phyloP scores from a whole-genome alignment of 2,329 filamentous ascomycete species.

The Fusarium pseudonygamai region DNA sequence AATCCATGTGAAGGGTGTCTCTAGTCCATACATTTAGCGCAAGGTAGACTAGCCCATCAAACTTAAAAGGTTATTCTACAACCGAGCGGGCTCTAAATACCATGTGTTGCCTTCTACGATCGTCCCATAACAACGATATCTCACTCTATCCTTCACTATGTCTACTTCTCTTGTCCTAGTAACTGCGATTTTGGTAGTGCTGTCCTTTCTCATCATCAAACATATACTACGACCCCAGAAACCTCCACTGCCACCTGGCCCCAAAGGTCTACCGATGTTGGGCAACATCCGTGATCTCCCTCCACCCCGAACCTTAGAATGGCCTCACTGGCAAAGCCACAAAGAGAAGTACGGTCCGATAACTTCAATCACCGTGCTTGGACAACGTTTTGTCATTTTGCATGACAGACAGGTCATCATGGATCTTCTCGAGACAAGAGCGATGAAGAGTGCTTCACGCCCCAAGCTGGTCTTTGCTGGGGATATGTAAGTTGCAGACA shows the following conservation, averaged over 20 bases:
- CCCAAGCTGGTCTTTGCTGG: constrained; percentile 6
- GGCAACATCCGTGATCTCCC: constrained; percentile 61
- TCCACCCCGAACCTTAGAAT: constrained; percentile 44
- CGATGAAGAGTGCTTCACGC: constrained; percentile 9
- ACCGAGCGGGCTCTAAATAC: accelerated
- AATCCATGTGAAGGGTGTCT: neutral
- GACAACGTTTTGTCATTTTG: constrained; percentile 51
- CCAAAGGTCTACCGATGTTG: constrained; percentile 56
- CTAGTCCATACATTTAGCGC: neutral
- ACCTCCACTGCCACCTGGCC: constrained; percentile 54
- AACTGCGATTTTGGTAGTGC: neutral
- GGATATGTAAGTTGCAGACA: neutral
- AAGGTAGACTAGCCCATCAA: neutral
- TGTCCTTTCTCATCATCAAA: neutral
- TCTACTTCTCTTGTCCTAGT: accelerated
- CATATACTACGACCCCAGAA: accelerated
- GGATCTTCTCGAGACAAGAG: constrained; percentile 22
- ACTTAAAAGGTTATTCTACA: neutral
- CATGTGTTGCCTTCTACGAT: too few relatives aligned
- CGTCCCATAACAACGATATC: too few relatives aligned
- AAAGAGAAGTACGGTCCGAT: constrained; percentile 49
- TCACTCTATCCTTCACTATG: accelerated
- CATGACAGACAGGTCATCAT: constrained; percentile 48
- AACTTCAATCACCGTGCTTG: constrained; percentile 51
- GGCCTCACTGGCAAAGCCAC: constrained; percentile 51